Evolutionary conservation across 306 rosid species (phyloP).

Genomic region (Prosopis cineraria): DNA sequence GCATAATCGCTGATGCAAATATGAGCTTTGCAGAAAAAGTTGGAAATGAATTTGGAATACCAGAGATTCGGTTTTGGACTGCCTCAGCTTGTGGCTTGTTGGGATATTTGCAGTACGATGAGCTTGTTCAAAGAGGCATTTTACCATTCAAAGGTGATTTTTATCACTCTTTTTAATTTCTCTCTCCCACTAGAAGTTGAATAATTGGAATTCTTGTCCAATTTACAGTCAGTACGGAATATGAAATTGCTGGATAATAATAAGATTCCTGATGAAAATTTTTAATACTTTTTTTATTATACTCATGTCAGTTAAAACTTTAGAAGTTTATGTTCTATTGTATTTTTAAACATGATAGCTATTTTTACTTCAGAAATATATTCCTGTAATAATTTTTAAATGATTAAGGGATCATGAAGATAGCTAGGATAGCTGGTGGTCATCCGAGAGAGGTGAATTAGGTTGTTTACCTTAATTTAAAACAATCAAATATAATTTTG

Average conservation of each 20-base stretch:
- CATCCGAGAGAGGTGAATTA: too few relatives aligned
- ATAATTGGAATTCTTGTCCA: too few relatives aligned
- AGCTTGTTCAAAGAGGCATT: slow-evolving; percentile 34
- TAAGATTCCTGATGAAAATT: background rate
- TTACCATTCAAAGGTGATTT: slow-evolving; percentile 36
- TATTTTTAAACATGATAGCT: too few relatives aligned
- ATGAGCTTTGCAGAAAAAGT: slow-evolving; percentile 35
- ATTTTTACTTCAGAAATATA: too few relatives aligned
- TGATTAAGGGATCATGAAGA: background rate
- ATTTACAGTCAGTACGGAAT: too few relatives aligned
- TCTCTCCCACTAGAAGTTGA: background rate
- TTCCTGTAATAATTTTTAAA: background rate
- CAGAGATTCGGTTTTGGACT: slow-evolving; percentile 37
- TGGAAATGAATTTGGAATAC: slow-evolving; percentile 39
- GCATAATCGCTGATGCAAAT: slow-evolving; percentile 37
- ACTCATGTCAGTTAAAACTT: too few relatives aligned
- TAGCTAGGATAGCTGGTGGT: background rate
- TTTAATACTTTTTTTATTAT: too few relatives aligned
- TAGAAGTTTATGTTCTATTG: too few relatives aligned
- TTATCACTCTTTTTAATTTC: too few relatives aligned
- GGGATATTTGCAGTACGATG: slow-evolving; percentile 34
- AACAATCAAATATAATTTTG: too few relatives aligned
- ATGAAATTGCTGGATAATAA: too few relatives aligned
- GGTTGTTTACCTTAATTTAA: too few relatives aligned
- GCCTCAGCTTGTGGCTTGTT: slow-evolving; percentile 40